phyloP scores from a whole-genome alignment of 768 basidiomycete genomes.

The Macrolepiota fuliginosa region DNA sequence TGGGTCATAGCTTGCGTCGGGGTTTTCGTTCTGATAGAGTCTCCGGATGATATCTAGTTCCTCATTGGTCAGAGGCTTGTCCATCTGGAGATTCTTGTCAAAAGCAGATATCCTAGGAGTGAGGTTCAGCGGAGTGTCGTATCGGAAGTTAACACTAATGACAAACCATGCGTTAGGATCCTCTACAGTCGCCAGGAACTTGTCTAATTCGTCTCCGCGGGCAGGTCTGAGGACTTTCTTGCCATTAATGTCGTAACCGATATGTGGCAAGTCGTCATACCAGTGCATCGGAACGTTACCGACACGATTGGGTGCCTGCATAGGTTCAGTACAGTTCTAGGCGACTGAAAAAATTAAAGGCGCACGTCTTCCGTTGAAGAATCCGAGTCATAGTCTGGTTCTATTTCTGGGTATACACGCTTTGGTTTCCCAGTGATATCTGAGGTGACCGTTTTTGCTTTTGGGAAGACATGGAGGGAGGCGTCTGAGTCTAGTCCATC shows the following conservation, averaged over 20 bases:
- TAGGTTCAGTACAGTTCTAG: background rate
- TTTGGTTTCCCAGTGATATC: slow-evolving; percentile 84
- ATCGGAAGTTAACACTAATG: background rate
- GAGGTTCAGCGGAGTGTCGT: background rate
- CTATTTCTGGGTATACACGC: slow-evolving; percentile 83
- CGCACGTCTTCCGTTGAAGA: slow-evolving; percentile 90
- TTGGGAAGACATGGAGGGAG: slow-evolving; percentile 56
- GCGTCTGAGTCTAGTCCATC: slow-evolving; percentile 39
- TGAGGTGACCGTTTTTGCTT: slow-evolving; percentile 68
- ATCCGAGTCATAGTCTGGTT: slow-evolving; percentile 88
- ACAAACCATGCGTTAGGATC: slow-evolving; percentile 85
- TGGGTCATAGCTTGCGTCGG: slow-evolving; percentile 86
- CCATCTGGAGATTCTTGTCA: slow-evolving; percentile 82
- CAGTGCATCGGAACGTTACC: slow-evolving; percentile 96
- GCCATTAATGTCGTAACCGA: slow-evolving; percentile 95
- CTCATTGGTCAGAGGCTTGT: slow-evolving; percentile 83
- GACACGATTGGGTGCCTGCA: slow-evolving; percentile 88
- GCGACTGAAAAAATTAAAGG: slow-evolving; percentile 7
- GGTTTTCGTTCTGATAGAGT: slow-evolving; percentile 88
- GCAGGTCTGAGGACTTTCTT: slow-evolving; percentile 93
- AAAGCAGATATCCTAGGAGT: slow-evolving; percentile 80
- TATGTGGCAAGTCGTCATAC: slow-evolving; percentile 99
- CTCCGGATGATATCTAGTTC: slow-evolving; percentile 94
- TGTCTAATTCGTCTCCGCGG: slow-evolving; percentile 94
- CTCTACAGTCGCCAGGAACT: slow-evolving; percentile 91